Percentiles rank a stretch among this genome's conserved stretches.
phyloP scores from a whole-genome alignment of 2,329 filamentous ascomycete genomes.

The Hypomyces rosellus region DNA sequence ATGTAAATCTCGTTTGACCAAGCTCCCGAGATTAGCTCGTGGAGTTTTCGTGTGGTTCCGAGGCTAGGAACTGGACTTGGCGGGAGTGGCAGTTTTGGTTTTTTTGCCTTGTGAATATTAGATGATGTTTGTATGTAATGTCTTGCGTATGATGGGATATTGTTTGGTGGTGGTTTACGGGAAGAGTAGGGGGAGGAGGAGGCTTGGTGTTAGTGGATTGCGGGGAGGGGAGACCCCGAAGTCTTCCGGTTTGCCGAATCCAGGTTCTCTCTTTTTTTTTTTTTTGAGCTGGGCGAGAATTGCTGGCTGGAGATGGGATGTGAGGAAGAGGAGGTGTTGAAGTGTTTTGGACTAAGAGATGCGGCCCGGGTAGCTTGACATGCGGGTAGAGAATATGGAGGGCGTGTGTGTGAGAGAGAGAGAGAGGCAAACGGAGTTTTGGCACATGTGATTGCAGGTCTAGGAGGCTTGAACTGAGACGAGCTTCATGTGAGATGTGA shows the following conservation, averaged over 20 bases:
- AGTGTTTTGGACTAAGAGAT: too few species aligned
- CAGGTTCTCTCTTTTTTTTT: too few species aligned
- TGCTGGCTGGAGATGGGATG: background rate
- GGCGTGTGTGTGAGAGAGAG: too few species aligned
- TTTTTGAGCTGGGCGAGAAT: background rate
- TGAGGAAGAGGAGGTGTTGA: too few species aligned
- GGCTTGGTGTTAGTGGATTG: constrained; percentile 7
- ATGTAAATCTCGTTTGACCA: background rate
- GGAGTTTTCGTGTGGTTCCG: background rate
- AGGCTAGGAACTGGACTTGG: too few species aligned
- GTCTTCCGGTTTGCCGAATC: constrained; percentile 4
- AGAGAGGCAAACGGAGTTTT: background rate
- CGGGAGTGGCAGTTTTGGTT: too few species aligned
- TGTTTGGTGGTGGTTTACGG: background rate
- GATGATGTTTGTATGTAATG: background rate
- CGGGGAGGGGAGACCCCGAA: constrained; percentile 6
- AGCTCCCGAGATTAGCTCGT: background rate
- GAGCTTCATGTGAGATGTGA: too few species aligned
- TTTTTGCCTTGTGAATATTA: background rate
- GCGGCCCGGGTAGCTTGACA: background rate
- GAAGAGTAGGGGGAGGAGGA: background rate
- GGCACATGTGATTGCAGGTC: background rate
- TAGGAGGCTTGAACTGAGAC: too few species aligned
- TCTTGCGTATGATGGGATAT: background rate
- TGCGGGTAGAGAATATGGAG: too few species aligned